phyloP scores from a whole-genome alignment of 2,329 filamentous ascomycete species.

The Nigrograna mackinnonii region DNA sequence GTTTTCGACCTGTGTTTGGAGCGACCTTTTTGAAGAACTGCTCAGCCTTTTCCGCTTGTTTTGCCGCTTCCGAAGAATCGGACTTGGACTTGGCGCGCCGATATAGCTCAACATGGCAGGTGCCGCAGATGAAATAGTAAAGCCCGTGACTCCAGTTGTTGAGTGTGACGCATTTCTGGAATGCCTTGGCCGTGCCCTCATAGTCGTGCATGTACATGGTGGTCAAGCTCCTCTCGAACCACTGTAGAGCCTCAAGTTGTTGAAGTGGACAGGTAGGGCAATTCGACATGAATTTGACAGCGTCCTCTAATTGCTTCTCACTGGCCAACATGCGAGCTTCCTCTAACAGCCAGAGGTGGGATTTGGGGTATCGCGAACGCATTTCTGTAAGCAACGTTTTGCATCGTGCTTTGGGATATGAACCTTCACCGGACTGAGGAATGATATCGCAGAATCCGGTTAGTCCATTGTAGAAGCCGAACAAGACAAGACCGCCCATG shows the following conservation, averaged over 20 bases:
- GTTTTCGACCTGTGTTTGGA: constrained; percentile 78
- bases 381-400: constrained; percentile 71
- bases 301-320: constrained; percentile 66
- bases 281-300: constrained; percentile 66
- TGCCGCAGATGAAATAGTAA: constrained; percentile 87
- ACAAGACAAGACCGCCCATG: constrained; percentile 77
- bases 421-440: constrained; percentile 61
- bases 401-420: constrained; percentile 72
- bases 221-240: constrained; percentile 81
- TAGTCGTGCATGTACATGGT: constrained; percentile 81
- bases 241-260: constrained; percentile 82
- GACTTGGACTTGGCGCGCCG: constrained; percentile 56
- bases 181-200: constrained; percentile 71
- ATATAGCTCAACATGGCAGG: constrained; percentile 80
- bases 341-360: constrained; percentile 84
- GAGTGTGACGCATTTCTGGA: constrained; percentile 56
- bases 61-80: constrained; percentile 51
- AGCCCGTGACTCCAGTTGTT: constrained; percentile 91
- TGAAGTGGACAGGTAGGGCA: constrained; percentile 74
- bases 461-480: constrained; percentile 87
- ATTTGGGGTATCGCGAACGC: constrained; percentile 77
- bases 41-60: constrained; percentile 57
- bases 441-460: constrained; percentile 88
- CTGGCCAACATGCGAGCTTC: constrained; percentile 77
- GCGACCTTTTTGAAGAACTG: constrained; percentile 74